Evolutionary conservation across 139 green algal genomes (phyloP), one percentile per base, ranked within the genome.

Genomic region (Mychonastes homosphaera): DNA sequence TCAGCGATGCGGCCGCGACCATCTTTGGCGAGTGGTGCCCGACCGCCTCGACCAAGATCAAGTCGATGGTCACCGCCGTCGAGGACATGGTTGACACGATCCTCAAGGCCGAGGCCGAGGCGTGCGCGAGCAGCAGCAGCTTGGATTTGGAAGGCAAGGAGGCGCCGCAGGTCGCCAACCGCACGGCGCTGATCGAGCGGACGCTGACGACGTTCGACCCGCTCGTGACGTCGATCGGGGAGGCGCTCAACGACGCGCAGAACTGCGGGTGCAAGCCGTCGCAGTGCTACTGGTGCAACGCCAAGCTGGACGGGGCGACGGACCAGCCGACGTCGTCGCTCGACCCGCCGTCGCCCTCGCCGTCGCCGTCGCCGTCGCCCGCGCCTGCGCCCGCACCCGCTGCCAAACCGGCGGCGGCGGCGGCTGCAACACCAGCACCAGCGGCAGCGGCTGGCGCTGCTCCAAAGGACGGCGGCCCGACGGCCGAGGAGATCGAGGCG

Each of bases 211-310:
- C 38, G 2, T 61, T 61, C 41, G 49, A 67, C 29, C 61, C 61
- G 3, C 24, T 67, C 8, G 30, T 44, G 5, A 41, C 30, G 3
- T 27, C 61, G 8, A 39, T 67, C 6, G 61, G 30, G 8, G 50
- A 55, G 29, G 61, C 61, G 7, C 21, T 67, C 2, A 50, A 67
- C 35, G 61, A 67, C 56, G 51, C 51, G 7, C 50, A 55, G 9
- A 40, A 40, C 0, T 67, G 61, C 24, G 61, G 61, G 13, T 67
- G 61, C 61, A 61, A 67, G 39, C 61, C 61, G 2, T 50, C 50
- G 9, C 45, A 47, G 23, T 67, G 61, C 61, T 60, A 61, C 39
- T 67, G 50, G 51, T 67, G 61, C 40, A n/a, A n/a, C n/a, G n/a
- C n/a, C n/a, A n/a, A n/a, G n/a, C n/a, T n/a, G n/a, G n/a, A n/a